These are phyloP conservation scores for Cicer arietinum DNA, from an alignment of 306 rosid species.

Conservation along the genomic window DNA sequence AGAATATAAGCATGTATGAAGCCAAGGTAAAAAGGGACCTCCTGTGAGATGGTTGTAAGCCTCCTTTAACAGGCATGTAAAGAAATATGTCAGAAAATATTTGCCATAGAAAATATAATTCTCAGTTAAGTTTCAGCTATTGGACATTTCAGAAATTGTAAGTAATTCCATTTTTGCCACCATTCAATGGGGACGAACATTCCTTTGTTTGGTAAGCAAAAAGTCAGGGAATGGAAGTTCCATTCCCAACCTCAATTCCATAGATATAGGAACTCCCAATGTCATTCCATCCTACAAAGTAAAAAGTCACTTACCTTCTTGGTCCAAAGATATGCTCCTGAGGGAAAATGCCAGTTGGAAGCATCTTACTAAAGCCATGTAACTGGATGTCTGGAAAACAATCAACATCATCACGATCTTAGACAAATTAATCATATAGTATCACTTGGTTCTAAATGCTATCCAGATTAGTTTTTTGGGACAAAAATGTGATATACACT, in stretches of 20 bases:
- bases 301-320: constrained; percentile 68
- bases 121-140: constrained; percentile 33
- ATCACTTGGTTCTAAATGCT: constrained; percentile 23
- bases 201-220: constrained; percentile 27
- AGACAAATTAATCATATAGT: constrained; percentile 12
- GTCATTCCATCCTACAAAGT: constrained; percentile 20
- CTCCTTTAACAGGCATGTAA: constrained; percentile 61
- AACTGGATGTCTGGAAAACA: constrained; percentile 71
- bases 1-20: constrained; percentile 83
- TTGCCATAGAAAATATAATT: constrained; percentile 20
- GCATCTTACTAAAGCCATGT: constrained; percentile 76
- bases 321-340: constrained; percentile 66
- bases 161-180: constrained; percentile 31
- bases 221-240: constrained; percentile 26
- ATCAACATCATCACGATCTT: constrained; percentile 37
- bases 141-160: constrained; percentile 33
- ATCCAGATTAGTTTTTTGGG: constrained; percentile 27
- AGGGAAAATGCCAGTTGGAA: constrained; percentile 95
- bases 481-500: constrained; percentile 24
- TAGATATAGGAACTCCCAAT: constrained; percentile 12
- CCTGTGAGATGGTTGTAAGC: constrained; percentile 80
- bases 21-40: constrained; percentile 92
- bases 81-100: constrained; percentile 47
- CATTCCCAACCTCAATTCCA: constrained; percentile 25
- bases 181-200: constrained; percentile 31